Conservation (phyloP, 177 flowering plant species). For the Tripterygium wilfordii region DNA sequence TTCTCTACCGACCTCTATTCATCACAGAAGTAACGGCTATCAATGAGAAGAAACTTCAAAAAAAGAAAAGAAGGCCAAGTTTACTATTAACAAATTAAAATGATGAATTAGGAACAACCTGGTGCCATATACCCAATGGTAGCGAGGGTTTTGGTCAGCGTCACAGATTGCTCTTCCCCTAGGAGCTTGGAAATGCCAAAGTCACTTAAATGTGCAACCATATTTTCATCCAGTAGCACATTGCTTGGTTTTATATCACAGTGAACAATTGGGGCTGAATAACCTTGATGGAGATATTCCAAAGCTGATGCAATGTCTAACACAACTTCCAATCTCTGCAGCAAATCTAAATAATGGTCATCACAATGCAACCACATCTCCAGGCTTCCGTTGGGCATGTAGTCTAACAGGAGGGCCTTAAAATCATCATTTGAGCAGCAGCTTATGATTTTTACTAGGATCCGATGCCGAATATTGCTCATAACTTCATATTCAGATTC, state of each 20-base stretch:
- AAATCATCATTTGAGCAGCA: not conserved
- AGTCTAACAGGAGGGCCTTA: no score
- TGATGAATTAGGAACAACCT: not conserved
- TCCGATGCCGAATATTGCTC: constrained; percentile 11
- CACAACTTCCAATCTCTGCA: constrained; percentile 1
- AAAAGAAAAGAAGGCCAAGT: no score
- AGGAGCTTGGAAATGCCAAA: constrained; percentile 7
- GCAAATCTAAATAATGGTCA: not conserved
- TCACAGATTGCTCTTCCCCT: not conserved
- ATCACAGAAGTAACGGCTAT: not conserved
- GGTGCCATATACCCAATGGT: no score
- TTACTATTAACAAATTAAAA: no score
- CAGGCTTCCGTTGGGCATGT: not conserved
- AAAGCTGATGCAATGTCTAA: no score
- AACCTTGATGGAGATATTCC: constrained; percentile 2
- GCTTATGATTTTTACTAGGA: constrained; percentile 11
- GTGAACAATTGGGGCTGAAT: not conserved
- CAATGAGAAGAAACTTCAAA: no score
- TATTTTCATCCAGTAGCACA: no score
- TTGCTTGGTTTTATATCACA: constrained; percentile 5
- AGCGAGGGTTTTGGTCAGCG: not conserved
- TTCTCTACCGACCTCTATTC: constrained; percentile 3
- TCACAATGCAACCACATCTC: constrained; percentile 1
- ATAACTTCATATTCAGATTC: constrained; percentile 10
- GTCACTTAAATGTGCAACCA: not conserved